Base-by-base conservation (phyloP, 306 rosid species). In the Coriaria nepalensis region DNA sequence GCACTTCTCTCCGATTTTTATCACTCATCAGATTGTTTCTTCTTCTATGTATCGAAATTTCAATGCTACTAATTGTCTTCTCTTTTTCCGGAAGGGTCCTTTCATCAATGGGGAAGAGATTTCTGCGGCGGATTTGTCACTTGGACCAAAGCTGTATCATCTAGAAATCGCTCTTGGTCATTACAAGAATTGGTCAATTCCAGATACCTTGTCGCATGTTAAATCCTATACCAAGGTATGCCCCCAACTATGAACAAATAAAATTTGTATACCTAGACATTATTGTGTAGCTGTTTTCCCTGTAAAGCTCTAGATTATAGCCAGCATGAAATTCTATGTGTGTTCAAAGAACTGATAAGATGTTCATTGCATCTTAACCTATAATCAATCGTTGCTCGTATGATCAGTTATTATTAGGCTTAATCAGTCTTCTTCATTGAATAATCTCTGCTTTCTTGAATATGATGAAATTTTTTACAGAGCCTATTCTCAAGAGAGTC, bases 61-160 rank as follows among this genome's bases (percentile, higher is more conserved):
- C 47, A 39, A 11, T 46, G 40, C 53, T 40, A 34, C 47, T 35
- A 12, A 8, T 64, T 7, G 35, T 50, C 13, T 44, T 38, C 1
- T 44, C 35, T 50, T 34, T 40, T 35, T 41, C 44, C 29, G 12
- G 10, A 39, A 90, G 98, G 95, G 98, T 54, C 94, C 98, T 70
- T 79, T 79, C 60, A 48, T 90, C 71, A 79, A 81, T 53, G 94
- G 98, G 60, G 69, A 73, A 67, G 73, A 71, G 49, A 62, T 85
- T 70, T 81, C 92, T 60, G 86, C 92, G 0, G 78, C 58, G 32
- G 98, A 90, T 60, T 65, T 90, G 35, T 81, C 95, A 36, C 95
- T 90, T 51, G 93, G 71, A 53, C 98, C 95, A 63, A 90, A 90
- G 85, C 55, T 90, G 74, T 53, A 75, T 65, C 95, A 90, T 73